These are phyloP conservation scores for Clausena lansium DNA, from an alignment of 345 rosid species.

Conservation along the genomic window DNA sequence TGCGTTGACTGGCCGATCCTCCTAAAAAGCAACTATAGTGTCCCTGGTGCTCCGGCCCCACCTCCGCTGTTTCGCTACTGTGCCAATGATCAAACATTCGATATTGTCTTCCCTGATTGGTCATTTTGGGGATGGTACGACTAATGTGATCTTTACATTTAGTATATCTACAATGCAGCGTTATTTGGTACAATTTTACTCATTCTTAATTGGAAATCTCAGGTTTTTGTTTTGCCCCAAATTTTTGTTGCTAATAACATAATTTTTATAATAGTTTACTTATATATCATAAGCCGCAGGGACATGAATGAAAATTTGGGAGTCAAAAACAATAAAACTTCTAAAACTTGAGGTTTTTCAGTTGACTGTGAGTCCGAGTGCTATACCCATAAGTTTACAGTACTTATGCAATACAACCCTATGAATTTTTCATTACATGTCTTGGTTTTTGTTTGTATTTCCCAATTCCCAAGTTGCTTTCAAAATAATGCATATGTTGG, in stretches of 20 bases:
- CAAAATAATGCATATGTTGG: not conserved
- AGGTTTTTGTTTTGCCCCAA: too few relatives aligned
- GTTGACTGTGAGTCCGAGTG: too few relatives aligned
- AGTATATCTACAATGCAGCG: not conserved
- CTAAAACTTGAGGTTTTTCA: too few relatives aligned
- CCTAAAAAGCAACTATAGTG: conserved; percentile 20
- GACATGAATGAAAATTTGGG: too few relatives aligned
- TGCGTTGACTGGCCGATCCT: conserved; percentile 80
- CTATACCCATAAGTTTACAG: too few relatives aligned
- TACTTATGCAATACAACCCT: too few relatives aligned
- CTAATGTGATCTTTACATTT: not conserved
- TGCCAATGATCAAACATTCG: conserved; percentile 49
- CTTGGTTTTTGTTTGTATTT: not conserved
- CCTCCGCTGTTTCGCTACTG: conserved; percentile 80
- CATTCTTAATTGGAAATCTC: not conserved
- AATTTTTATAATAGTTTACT: too few relatives aligned
- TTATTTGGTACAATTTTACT: not conserved
- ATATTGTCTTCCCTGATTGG: conserved; percentile 87
- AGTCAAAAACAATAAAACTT: too few relatives aligned
- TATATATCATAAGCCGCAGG: too few relatives aligned
- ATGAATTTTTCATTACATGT: not conserved
- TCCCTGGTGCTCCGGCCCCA: conserved; percentile 43
- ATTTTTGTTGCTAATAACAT: too few relatives aligned
- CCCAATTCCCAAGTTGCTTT: not conserved
- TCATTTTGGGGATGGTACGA: conserved; percentile 92